Percentiles rank a stretch among this genome's conserved stretches.
Conservation (phyloP, 2,329 filamentous ascomycete species). For the Colletotrichum godetiae region DNA sequence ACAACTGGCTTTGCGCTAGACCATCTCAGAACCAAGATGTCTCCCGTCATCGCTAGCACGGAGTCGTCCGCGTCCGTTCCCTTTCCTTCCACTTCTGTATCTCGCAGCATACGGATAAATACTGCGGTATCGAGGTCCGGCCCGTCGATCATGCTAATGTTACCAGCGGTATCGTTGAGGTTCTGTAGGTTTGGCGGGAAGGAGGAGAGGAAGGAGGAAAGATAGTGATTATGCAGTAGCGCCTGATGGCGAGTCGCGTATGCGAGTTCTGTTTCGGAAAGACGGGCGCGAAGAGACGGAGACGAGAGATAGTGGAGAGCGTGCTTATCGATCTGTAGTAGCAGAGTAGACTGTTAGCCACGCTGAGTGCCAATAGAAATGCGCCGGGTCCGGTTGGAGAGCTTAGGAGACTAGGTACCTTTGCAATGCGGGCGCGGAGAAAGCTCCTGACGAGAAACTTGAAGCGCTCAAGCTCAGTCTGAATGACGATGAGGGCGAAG, state of each 20-base stretch:
- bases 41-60: conserved; percentile 68
- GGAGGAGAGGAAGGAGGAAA: conserved; percentile 82
- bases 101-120: conserved; percentile 79
- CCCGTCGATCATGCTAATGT: conserved; percentile 90
- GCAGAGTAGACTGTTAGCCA: background rate
- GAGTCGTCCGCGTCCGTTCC: conserved; percentile 73
- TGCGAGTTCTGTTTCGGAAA: conserved; percentile 81
- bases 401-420: conserved; percentile 62
- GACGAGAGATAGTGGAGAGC: conserved; percentile 78
- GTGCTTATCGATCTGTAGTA: conserved; percentile 76
- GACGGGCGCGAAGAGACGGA: conserved; percentile 64
- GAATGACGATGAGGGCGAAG: conserved; percentile 92
- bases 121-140: conserved; percentile 88
- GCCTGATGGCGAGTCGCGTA: conserved; percentile 90
- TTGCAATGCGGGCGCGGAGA: conserved; percentile 85
- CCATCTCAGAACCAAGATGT: conserved; percentile 78
- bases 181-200: conserved; percentile 85
- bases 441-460: conserved; percentile 91
- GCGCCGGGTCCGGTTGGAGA: background rate
- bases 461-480: conserved; percentile 94
- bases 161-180: conserved; percentile 90
- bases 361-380: background rate
- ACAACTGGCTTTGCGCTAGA: conserved; percentile 77
- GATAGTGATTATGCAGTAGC: conserved; percentile 86
- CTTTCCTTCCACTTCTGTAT: conserved; percentile 67